phyloP scores from a whole-genome alignment of 106 monocot species.

The Triglochin maritima region DNA sequence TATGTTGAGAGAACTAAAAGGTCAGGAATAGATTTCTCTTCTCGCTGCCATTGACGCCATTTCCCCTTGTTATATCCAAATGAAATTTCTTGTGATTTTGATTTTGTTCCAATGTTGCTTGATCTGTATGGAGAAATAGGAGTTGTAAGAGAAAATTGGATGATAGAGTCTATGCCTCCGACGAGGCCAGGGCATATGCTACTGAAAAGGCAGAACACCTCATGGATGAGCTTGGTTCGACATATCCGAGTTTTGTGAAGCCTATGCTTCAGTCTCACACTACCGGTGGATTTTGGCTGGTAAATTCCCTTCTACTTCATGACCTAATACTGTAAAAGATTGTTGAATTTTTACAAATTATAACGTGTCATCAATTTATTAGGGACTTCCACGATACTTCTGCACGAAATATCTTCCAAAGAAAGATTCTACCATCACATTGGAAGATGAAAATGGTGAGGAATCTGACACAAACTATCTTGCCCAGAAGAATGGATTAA shows the following conservation, averaged over 20 bases:
- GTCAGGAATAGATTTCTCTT: not conserved
- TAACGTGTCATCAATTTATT: conserved; percentile 1
- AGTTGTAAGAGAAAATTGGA: conserved; percentile 16
- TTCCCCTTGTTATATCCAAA: too few species aligned
- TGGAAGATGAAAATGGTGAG: conserved; percentile 49
- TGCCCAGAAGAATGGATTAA: conserved; percentile 42
- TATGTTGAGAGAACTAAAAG: conserved; percentile 12
- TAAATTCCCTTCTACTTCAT: conserved; percentile 1
- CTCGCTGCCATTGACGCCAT: too few species aligned
- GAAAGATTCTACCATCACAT: conserved; percentile 20
- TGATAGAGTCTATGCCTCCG: conserved; percentile 57
- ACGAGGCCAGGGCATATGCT: conserved; percentile 58
- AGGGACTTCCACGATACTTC: conserved; percentile 59
- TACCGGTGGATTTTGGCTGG: conserved; percentile 95
- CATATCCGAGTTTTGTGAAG: conserved; percentile 53
- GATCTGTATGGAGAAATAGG: conserved; percentile 1
- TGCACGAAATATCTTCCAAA: conserved; percentile 47
- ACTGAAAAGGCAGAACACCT: conserved; percentile 37
- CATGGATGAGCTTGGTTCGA: conserved; percentile 27
- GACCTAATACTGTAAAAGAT: not conserved
- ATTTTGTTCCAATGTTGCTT: too few species aligned
- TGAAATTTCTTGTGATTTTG: too few species aligned
- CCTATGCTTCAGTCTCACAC: conserved; percentile 81
- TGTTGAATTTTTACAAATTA: not conserved
- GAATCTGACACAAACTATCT: conserved; percentile 41